Conservation (phyloP, 768 basidiomycete genomes). For the Rhodotorula toruloides region DNA sequence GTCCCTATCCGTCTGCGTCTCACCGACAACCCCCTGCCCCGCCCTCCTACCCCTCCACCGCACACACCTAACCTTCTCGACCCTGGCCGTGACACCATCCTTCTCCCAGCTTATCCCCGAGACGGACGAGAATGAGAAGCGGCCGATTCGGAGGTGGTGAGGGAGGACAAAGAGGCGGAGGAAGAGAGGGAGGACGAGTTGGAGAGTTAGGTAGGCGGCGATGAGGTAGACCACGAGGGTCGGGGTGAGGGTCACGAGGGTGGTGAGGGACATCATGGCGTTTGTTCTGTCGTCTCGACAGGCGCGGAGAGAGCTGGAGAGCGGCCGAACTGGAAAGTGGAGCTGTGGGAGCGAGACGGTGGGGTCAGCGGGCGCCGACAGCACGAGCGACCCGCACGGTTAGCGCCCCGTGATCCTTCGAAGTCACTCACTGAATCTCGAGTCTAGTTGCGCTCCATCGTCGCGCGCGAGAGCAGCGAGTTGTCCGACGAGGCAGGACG, state of each 20-base stretch:
- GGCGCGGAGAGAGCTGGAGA: no score
- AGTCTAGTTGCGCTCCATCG: no score
- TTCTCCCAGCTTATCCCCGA: conserved; percentile 5
- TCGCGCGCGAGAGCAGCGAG: no score
- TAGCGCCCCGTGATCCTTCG: no score
- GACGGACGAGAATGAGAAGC: conserved; percentile 12
- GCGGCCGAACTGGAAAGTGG: no score
- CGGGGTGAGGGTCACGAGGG: neutral
- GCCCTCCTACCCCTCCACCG: neutral
- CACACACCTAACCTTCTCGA: conserved; percentile 2
- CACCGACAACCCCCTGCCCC: neutral
- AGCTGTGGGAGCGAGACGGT: no score
- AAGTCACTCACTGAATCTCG: no score
- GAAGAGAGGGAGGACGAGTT: conserved; percentile 22
- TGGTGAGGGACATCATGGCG: neutral
- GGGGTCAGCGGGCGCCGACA: no score
- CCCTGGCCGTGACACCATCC: conserved; percentile 1
- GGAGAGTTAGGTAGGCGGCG: conserved; percentile 3
- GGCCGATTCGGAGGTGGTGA: conserved; percentile 14
- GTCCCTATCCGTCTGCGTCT: neutral
- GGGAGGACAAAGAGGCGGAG: conserved; percentile 16
- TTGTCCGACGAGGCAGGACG: no score
- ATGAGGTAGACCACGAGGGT: neutral
- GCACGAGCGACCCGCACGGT: no score
- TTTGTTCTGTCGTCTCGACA: no score